Base-by-base conservation (phyloP, 192 early-diverging fungal species). In the Cladochytrium replicatum region DNA sequence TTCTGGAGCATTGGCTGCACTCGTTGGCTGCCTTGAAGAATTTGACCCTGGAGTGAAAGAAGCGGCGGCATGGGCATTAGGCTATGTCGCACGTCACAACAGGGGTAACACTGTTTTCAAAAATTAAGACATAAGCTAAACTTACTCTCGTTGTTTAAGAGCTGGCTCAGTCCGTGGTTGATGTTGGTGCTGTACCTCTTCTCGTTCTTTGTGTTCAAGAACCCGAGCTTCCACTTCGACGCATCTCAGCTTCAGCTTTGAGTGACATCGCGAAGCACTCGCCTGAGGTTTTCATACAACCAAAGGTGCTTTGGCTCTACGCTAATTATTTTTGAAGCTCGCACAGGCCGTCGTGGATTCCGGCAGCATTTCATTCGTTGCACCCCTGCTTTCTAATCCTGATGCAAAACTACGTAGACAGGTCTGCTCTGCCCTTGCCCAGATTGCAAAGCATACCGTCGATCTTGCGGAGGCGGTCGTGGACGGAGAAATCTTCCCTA, bases 21-120 rank as follows among this genome's bases (percentile, higher is more conserved):
- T 78, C 17, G 66, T 72, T 4, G 57, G 54, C 31, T 78, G 76
- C 49, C 48, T 78, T 26, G 73, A 78, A 55, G 76, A 78, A 55
- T 78, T 78, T 58, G 76, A 78, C 55, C 73, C 76, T 6, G 67
- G 70, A 4, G 76, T 78, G 37, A 78, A 76, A 44, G 76, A 78
- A 39, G 54, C 62, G 8, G 72, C 76, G 3, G 72, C 73, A 0
- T 78, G 76, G 76, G 76, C 76, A 7, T 49, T 78, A 3, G 76
- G 76, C 8, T 78, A 78, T 47, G 73, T 78, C 62, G 72, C 76
- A 11, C 48, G 72, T 39, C 76, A 78, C 41, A 78, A 68, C 46
- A 62, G 58, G 17, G 76, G 74, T 74, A 45, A 24, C 50, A 0
- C 5, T 7, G 24, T 38, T 9, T n/a, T n/a, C n/a, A n/a, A n/a